These are phyloP conservation scores for Isatis tinctoria DNA, from an alignment of 345 rosid genomes.

Conservation along the genomic window DNA sequence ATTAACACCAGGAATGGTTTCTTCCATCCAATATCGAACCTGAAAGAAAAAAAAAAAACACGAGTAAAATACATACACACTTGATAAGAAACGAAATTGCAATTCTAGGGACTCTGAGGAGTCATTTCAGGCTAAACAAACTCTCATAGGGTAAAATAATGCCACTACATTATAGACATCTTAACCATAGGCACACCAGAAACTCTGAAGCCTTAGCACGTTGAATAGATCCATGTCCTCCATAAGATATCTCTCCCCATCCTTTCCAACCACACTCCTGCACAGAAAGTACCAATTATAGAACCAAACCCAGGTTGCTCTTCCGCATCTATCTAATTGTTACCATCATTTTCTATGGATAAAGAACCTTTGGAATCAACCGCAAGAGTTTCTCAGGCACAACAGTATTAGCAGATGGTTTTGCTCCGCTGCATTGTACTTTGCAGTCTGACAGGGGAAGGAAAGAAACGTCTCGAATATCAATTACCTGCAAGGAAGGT, in stretches of 20 bases:
- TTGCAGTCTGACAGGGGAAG: constrained; percentile 50
- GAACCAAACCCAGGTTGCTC: not conserved
- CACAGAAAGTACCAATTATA: constrained; percentile 11
- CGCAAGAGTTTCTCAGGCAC: constrained; percentile 71
- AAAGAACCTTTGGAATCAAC: constrained; percentile 64
- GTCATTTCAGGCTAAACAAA: constrained; percentile 4
- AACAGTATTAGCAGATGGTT: constrained; percentile 44
- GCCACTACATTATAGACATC: constrained; percentile 1
- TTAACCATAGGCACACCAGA: constrained; percentile 48
- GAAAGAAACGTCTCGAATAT: constrained; percentile 66
- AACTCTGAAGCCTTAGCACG: constrained; percentile 87
- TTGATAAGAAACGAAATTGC: not conserved
- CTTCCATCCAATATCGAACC: constrained; percentile 95
- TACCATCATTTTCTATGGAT: constrained; percentile 3
- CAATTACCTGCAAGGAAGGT: constrained; percentile 54
- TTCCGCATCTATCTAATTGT: not conserved
- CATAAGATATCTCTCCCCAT: constrained; percentile 98
- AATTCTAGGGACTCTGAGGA: not conserved
- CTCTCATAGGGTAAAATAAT: constrained; percentile 5
- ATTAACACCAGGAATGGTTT: constrained; percentile 54
- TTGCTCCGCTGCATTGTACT: constrained; percentile 73
- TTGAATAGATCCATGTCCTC: constrained; percentile 63
- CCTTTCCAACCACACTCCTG: constrained; percentile 94
- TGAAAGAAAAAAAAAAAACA: constrained; percentile 18
- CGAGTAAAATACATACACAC: not conserved